Evolutionary conservation across 345 rosid species (phyloP), one percentile per base, ranked within the genome.

Genomic region (Rhizophora apiculata): DNA sequence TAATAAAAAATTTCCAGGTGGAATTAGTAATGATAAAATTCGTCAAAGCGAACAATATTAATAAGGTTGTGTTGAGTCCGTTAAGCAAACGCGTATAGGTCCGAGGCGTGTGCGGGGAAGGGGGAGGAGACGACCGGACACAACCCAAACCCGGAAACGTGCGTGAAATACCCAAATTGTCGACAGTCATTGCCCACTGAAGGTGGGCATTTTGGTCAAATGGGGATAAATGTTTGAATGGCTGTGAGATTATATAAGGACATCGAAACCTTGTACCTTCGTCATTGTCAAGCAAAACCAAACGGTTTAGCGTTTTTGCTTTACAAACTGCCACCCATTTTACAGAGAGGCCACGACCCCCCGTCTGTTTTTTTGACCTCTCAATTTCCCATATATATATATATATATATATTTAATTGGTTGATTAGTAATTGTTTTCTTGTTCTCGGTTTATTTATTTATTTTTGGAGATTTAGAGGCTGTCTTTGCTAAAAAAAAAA

Each of bases 291-390:
- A 43, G 49, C 49, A 13, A 43, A 13, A 3, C 49, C 37, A 34
- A 43, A 43, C 49, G 3, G 49, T 43, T 43, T 4, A 1, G 19
- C 16, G 49, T 19, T 7, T 37, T 52, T 48, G 29, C 54, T 27
- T 67, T 5, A 46, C 67, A 43, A 70, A 64, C 71, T 52, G 75
- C 68, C 68, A 43, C 63, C 71, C 56, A 60, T 43, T 59, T 64
- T 9, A 39, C 79, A 65, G 67, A 36, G 65, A 48, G 51, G 66
- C 66, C 15, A 20, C 43, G 20, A 24, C 18, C 27, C 21, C 4
- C 18, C 0, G 8, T 43, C 3, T 1, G 0, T 0, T 5, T 39
- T 8, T 26, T 5, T 22, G 18, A 6, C 10, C 21, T 36, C 10
- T 3, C 21, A 11, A 24, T 8, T 8, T 22, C 22, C 6, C 20